These are phyloP conservation scores for Abeoforma whisleri DNA, from an alignment of 78 protist species.

Conservation along the genomic window DNA sequence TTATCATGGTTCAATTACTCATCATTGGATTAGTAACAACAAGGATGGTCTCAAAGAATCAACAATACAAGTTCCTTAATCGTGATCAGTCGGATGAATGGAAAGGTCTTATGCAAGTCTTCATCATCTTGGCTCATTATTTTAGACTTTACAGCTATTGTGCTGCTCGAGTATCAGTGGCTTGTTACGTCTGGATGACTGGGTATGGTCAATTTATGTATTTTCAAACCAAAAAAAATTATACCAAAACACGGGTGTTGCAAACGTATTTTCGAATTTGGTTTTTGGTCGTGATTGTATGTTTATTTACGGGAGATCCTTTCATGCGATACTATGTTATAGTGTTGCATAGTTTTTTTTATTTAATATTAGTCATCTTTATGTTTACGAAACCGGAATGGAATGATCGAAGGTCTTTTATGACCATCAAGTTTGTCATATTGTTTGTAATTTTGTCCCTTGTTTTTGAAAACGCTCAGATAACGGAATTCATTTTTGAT, in stretches of 20 bases:
- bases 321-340: not conserved
- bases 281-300: conserved; percentile 48
- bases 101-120: conserved; percentile 69
- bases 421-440: conserved; percentile 12
- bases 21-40: no score
- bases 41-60: no score
- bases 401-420: not conserved
- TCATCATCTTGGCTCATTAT: conserved; percentile 62
- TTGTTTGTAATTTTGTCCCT: not conserved
- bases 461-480: no score
- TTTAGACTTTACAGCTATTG: conserved; percentile 23
- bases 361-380: not conserved
- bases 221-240: conserved; percentile 36
- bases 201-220: conserved; percentile 61
- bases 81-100: conserved; percentile 68
- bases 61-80: no score
- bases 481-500: no score
- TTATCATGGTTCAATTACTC: no score
- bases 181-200: conserved; percentile 66
- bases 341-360: not conserved
- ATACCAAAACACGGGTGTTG: not conserved
- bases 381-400: not conserved
- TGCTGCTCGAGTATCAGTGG: conserved; percentile 55
- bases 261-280: conserved; percentile 54
- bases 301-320: not conserved